Evolutionary conservation across 148 eudicot species (phyloP), one percentile per base, ranked within the genome.

Genomic region (Cornus controversa): DNA sequence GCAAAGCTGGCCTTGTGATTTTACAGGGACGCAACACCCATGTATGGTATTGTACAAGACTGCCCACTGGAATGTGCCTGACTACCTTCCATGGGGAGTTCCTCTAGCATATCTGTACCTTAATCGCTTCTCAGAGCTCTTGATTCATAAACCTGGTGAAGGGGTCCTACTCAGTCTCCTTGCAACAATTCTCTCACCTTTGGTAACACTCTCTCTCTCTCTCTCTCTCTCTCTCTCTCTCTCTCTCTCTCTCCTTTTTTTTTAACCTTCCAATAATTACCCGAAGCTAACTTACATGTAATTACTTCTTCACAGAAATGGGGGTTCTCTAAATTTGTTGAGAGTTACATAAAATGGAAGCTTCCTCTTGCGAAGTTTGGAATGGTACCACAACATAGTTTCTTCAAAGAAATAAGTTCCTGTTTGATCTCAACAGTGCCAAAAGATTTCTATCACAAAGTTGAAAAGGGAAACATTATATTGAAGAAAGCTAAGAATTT

Each of bases 71-170:
- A 80, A 78, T 70, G 10, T 91, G 5, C 90, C 94, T 0, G 91
- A 91, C 77, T 73, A 75, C 73, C 45, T 76, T 5, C 86, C 90
- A 0, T 89, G 90, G 90, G 90, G 94, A 24, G 67, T 84, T 27
- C 83, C 84, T 27, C 34, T 88, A 0, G 76, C 84, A 10, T 73
- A 42, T 24, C 75, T 93, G 65, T 91, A 87, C 82, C 65, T 86
- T 34, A 88, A 77, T 53, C 93, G 98, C 23, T 90, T 93, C 64
- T 68, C 92, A 0, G 92, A 93, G 84, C 78, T 93, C 26, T 63
- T 81, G 78, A 72, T 93, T 74, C 93, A 91, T 79, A 91, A 91
- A 78, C 98, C 96, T 4, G 91, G 92, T 1, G 85, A 93, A 79
- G 91, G 93, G 0, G 77, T 81, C 36, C 28, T 91, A 0, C 86